phyloP scores from a whole-genome alignment of 73 alveolate genomes.

The Blepharisma stoltei region DNA sequence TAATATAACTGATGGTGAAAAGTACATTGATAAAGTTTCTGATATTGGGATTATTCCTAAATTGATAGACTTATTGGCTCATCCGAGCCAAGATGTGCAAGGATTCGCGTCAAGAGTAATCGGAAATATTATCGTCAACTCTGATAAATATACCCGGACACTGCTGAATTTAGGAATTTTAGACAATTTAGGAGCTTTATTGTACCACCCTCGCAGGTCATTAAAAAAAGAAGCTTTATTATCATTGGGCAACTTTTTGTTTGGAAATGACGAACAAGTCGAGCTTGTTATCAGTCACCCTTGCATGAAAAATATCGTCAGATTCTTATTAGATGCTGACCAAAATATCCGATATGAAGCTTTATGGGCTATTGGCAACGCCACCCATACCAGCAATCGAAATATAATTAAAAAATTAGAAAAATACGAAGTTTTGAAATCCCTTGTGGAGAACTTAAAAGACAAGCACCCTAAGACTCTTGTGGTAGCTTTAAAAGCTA shows the following conservation, averaged over 20 bases:
- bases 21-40: slow-evolving; percentile 68
- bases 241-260: slow-evolving; percentile 84
- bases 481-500: slow-evolving; percentile 83
- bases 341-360: slow-evolving; percentile 39
- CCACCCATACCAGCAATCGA: slow-evolving; percentile 68
- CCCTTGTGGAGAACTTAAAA: slow-evolving; percentile 48
- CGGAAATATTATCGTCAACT: slow-evolving; percentile 91
- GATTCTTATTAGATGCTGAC: slow-evolving; percentile 58
- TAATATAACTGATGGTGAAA: slow-evolving; percentile 83
- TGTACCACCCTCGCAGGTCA: slow-evolving; percentile 62
- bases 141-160: slow-evolving; percentile 79
- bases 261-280: slow-evolving; percentile 81
- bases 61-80: slow-evolving; percentile 66
- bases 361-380: slow-evolving; percentile 85
- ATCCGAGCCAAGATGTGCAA: slow-evolving; percentile 52
- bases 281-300: slow-evolving; percentile 58
- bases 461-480: slow-evolving; percentile 67
- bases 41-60: slow-evolving; percentile 67
- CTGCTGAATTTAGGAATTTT: slow-evolving; percentile 77
- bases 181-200: slow-evolving; percentile 56
- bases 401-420: slow-evolving; percentile 60
- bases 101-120: slow-evolving; percentile 83
- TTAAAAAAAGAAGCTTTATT: slow-evolving; percentile 92
- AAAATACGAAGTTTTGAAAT: slow-evolving; percentile 64
- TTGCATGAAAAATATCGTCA: slow-evolving; percentile 49